Conservation (phyloP, 768 basidiomycete species). For the Suillus fuscotomentosus region DNA sequence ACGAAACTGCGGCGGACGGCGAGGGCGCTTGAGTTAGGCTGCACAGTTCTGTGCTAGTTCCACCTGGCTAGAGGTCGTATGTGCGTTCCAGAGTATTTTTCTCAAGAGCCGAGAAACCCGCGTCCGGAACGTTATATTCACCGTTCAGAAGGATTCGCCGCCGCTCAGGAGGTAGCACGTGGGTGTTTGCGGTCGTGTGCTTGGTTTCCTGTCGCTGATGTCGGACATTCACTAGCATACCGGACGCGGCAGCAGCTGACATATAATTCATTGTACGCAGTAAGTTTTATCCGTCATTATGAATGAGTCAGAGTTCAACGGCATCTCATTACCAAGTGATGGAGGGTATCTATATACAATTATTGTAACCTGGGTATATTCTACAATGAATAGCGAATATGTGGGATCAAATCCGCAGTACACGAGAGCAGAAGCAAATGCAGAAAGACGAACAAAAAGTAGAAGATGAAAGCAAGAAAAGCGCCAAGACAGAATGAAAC, state of each 20-base stretch:
- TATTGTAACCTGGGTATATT: slow-evolving; percentile 2
- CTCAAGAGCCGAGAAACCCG: not conserved
- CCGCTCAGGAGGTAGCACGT: not conserved
- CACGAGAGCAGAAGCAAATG: not conserved
- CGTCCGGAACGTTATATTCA: not conserved
- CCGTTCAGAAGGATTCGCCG: not conserved
- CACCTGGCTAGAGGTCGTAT: not conserved
- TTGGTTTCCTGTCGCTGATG: not conserved
- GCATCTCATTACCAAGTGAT: not conserved
- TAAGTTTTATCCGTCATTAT: not conserved
- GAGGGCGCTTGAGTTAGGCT: not conserved
- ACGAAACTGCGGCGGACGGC: not conserved
- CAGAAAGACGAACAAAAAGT: slow-evolving; percentile 1
- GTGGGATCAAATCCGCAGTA: slow-evolving; percentile 4
- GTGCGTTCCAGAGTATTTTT: not conserved
- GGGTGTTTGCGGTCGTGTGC: not conserved
- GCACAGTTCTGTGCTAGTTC: no score
- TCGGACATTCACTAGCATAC: not conserved
- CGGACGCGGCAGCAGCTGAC: not conserved
- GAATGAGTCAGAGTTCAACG: not conserved
- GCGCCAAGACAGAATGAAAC: not conserved
- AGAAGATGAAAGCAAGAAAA: not conserved
- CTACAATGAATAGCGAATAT: not conserved
- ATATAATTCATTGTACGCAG: not conserved
- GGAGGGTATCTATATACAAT: slow-evolving; percentile 3